Evolutionary conservation across 2,329 filamentous ascomycete genomes (phyloP).

Genomic region (Trichoderma sp.): DNA sequence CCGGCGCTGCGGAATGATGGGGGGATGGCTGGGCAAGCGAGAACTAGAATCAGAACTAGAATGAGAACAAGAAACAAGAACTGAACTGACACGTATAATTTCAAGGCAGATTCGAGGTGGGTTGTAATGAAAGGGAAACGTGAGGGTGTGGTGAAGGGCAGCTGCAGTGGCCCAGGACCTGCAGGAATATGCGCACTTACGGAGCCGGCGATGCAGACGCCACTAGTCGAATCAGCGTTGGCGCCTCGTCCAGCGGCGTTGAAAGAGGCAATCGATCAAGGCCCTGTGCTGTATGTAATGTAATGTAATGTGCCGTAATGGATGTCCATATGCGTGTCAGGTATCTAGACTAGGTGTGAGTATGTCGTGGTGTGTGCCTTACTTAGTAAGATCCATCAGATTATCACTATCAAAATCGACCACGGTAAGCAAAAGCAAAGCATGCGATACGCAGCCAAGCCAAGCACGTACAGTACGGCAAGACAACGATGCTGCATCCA

Average conservation of each 20-base stretch:
- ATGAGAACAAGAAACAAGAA: no score
- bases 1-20: slow-evolving; percentile 8
- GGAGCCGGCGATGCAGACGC: slow-evolving; percentile 4
- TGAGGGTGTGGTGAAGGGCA: background rate
- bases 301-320: background rate
- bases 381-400: background rate
- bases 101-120: background rate
- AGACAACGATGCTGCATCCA: background rate
- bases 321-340: background rate
- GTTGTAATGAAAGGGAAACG: background rate
- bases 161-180: slow-evolving; percentile 7
- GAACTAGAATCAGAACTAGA: background rate
- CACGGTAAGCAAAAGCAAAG: background rate
- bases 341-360: background rate
- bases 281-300: background rate
- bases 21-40: background rate
- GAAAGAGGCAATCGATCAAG: slow-evolving; percentile 9
- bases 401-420: background rate
- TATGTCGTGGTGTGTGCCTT: background rate
- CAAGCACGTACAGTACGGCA: background rate
- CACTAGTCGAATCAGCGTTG: slow-evolving; percentile 6
- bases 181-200: slow-evolving; percentile 9
- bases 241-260: background rate
- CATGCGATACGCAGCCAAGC: background rate
- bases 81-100: no score